Evolutionary conservation across 306 rosid species (phyloP).

Genomic region (Trifolium fragiferum): DNA sequence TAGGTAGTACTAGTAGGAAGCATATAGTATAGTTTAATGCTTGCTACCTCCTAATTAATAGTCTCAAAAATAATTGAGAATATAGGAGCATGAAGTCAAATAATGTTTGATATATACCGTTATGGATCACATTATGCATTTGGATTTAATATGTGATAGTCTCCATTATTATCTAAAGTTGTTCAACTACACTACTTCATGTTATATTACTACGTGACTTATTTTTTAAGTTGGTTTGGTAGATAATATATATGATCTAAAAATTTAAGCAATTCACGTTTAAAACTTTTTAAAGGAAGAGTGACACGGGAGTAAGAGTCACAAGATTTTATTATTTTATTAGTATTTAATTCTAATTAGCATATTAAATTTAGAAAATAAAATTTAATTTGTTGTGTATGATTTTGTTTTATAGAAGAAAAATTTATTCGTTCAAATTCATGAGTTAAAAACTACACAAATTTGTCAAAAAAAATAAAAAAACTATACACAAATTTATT

Average conservation of each 20-base stretch:
- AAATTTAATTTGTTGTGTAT: too few relatives aligned
- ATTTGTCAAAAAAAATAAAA: too few relatives aligned
- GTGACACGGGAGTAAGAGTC: not conserved
- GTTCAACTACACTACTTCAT: slow-evolving; percentile 43
- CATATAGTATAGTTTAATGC: not conserved
- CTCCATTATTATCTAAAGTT: slow-evolving; percentile 16
- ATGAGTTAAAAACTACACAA: too few relatives aligned
- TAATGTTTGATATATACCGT: slow-evolving; percentile 8
- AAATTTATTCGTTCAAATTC: too few relatives aligned
- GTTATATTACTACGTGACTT: slow-evolving; percentile 41
- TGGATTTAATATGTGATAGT: slow-evolving; percentile 24
- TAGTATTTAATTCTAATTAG: not conserved
- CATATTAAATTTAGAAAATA: not conserved
- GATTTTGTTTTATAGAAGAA: too few relatives aligned
- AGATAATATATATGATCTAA: slow-evolving; percentile 28
- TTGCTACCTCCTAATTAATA: not conserved
- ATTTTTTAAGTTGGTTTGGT: slow-evolving; percentile 36
- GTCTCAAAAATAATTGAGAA: slow-evolving; percentile 2
- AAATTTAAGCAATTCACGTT: slow-evolving; percentile 46
- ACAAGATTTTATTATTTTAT: slow-evolving; percentile 10
- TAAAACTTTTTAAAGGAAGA: not conserved
- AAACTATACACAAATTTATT: too few relatives aligned
- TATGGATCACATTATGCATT: slow-evolving; percentile 27
- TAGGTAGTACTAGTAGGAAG: slow-evolving; percentile 43
- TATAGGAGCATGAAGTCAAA: slow-evolving; percentile 32